Evolutionary conservation across 1,284 basidiomycete genomes (phyloP).

Genomic region (Caloboletus inedulis): DNA sequence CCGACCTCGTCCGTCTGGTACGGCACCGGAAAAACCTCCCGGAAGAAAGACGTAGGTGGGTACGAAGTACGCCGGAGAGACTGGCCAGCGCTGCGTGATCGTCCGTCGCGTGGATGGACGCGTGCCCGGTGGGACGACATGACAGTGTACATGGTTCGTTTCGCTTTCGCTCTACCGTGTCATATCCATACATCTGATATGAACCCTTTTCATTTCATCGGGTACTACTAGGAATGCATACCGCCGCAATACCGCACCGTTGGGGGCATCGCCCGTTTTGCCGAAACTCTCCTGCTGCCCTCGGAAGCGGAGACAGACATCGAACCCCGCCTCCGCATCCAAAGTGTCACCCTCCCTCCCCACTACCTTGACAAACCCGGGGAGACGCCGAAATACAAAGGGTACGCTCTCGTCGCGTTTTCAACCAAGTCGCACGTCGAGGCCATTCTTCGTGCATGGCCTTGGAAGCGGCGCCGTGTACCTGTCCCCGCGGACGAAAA

Average conservation of each 20-base stretch:
- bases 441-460: slow-evolving; percentile 50
- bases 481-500: not conserved
- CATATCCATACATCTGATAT: not conserved
- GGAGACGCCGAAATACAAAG: slow-evolving; percentile 57
- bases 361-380: slow-evolving; percentile 59
- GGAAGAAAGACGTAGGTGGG: slow-evolving; percentile 35
- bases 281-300: slow-evolving; percentile 38
- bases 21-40: slow-evolving; percentile 29
- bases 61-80: slow-evolving; percentile 61
- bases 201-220: not conserved
- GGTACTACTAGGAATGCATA: slow-evolving; percentile 62
- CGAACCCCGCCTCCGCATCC: slow-evolving; percentile 35
- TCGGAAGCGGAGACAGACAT: not conserved
- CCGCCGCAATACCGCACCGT: slow-evolving; percentile 51
- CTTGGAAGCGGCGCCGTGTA: slow-evolving; percentile 43
- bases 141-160: slow-evolving; percentile 63
- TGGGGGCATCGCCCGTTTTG: slow-evolving; percentile 46
- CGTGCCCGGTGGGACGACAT: slow-evolving; percentile 56
- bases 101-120: slow-evolving; percentile 33
- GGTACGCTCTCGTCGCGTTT: slow-evolving; percentile 67
- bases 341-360: slow-evolving; percentile 52
- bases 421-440: slow-evolving; percentile 38
- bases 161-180: slow-evolving; percentile 15
- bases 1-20: slow-evolving; percentile 41
- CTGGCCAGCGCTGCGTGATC: slow-evolving; percentile 31